These are phyloP conservation scores for Myochromella boudieri DNA, from an alignment of 768 basidiomycete species.

Conservation along the genomic window DNA sequence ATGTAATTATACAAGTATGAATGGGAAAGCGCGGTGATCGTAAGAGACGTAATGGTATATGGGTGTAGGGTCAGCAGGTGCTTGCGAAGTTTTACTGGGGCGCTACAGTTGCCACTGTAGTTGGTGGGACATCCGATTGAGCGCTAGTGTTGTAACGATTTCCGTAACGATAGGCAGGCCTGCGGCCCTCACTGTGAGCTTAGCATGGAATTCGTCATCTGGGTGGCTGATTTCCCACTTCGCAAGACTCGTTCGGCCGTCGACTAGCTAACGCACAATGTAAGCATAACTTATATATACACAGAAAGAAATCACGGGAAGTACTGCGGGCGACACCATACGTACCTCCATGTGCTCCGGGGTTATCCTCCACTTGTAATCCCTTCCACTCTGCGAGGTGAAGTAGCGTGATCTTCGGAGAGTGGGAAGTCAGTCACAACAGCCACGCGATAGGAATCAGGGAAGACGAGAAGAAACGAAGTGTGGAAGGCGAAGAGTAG, in stretches of 20 bases:
- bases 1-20: conserved; percentile 2
- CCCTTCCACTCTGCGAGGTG: conserved; percentile 62
- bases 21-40: conserved; percentile 11
- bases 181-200: conserved; percentile 55
- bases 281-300: neutral
- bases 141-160: conserved; percentile 69
- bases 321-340: conserved; percentile 2
- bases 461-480: conserved; percentile 4
- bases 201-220: conserved; percentile 56
- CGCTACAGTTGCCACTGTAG: conserved; percentile 47
- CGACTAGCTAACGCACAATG: conserved; percentile 50
- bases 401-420: conserved; percentile 69
- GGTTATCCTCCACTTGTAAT: conserved; percentile 74
- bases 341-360: conserved; percentile 69
- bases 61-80: neutral
- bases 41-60: neutral
- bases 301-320: neutral
- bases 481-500: too few relatives aligned
- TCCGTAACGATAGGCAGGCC: conserved; percentile 71
- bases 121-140: conserved; percentile 69
- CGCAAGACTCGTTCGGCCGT: conserved; percentile 61
- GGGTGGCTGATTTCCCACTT: conserved; percentile 66
- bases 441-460: conserved; percentile 2
- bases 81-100: neutral
- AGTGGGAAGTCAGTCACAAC: conserved; percentile 3